Percentiles rank a stretch among this genome's conserved stretches.
Conservation (phyloP, 2,329 filamentous ascomycete species). For the Penicillium verrucosum region DNA sequence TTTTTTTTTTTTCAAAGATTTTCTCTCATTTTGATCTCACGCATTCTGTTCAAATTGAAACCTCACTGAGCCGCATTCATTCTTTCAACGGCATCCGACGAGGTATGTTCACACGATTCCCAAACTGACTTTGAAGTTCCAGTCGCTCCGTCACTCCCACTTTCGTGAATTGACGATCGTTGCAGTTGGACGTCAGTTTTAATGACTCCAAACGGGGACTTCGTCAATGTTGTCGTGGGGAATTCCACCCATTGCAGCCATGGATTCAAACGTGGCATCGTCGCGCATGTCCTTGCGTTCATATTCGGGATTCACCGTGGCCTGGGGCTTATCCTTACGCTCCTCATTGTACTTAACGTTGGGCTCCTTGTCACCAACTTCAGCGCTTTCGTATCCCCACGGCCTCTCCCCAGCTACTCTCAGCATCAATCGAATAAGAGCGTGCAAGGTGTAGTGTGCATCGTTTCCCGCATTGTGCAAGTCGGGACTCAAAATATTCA, state of each 20-base stretch:
- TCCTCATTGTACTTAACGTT: not conserved
- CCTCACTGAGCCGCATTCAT: not conserved
- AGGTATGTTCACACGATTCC: not conserved
- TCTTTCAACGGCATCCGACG: not conserved
- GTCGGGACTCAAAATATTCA: conserved; percentile 61
- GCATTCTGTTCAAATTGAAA: not conserved
- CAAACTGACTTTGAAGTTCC: not conserved
- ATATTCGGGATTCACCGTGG: not conserved
- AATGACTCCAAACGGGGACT: not conserved
- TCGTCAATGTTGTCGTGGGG: not conserved
- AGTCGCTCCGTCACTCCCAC: not conserved
- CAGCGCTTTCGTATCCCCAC: not conserved
- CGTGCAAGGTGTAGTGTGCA: conserved; percentile 73
- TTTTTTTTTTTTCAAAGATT: not conserved
- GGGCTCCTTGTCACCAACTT: not conserved
- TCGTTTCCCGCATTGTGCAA: conserved; percentile 90
- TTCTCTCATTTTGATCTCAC: not conserved
- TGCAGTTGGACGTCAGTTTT: not conserved
- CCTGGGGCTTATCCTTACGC: not conserved
- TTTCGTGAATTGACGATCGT: not conserved
- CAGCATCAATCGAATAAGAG: conserved; percentile 59
- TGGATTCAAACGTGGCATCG: not conserved
- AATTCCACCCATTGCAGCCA: not conserved
- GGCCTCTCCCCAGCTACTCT: conserved; percentile 2
- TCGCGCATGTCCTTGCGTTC: not conserved